Base-by-base conservation (phyloP, 2,329 filamentous ascomycete genomes). In the Alternaria sp. region DNA sequence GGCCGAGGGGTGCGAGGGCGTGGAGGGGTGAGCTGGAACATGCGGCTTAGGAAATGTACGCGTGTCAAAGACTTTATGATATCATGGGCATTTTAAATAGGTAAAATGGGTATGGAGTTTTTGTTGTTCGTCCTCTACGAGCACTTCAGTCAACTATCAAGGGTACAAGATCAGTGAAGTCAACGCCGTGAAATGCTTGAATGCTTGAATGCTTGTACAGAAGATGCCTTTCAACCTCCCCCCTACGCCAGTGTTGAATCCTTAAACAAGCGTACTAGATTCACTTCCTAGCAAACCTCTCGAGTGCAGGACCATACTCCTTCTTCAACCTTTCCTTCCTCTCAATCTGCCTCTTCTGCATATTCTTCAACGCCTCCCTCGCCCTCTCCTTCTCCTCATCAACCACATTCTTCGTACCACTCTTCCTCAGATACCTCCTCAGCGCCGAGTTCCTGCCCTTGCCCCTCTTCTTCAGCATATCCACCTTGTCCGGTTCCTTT, bases 381-480 rank as follows among this genome's bases (percentile, higher is more conserved):
- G 93, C 89, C 74, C 89, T 88, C 77, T 97, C 79, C 74, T 91
- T 89, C 85, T 94, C 93, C 84, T 97, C 95, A 81, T 99, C 95
- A 76, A 99, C 93, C 57, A 99, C 87, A 77, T 98, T 98, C 84
- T 90, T 92, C 72, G 90, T 89, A 44, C 92, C 88, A 81, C 95
- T 93, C 87, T 98, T 98, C 66, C 95, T 84, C 72, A 98, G 79
- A 75, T 96, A 93, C 77, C 93, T 93, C 73, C 92, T 88, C 64
- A 98, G 80, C 58, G 91, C 91, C 68, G 90, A 93, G 74, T 96
- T 99, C 84, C 93, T 92, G 54, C 95, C 95, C 57, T 94, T 84
- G 17, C 91, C 92, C 54, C 90, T 85, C 76, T 97, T 95, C 79
- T 86, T 88, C 68, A 88, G 70, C 68, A 84, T 83, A 62, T 83